Evolutionary conservation across 352 stramenopile species (phyloP), one percentile per base, ranked within the genome.

Genomic region (Pilasporangium apinafurcum): DNA sequence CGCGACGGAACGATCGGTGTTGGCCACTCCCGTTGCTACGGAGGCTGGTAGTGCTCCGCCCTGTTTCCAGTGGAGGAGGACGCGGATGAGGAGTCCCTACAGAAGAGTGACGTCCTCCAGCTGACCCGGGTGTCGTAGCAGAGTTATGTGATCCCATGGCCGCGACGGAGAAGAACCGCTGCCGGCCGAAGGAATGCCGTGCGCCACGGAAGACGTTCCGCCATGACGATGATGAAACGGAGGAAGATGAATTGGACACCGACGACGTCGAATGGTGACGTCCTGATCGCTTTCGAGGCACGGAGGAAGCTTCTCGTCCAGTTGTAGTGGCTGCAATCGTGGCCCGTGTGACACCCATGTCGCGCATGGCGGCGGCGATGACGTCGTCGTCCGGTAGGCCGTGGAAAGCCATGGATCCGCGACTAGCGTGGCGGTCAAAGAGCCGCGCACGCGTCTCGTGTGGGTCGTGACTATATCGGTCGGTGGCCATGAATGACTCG

Each of bases 401-500:
- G 24, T 92, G 82, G 52, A 92, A 90, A 12, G 82, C 82, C 48
- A 94, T 53, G 3, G 82, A 94, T 0, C 79, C 82, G n/a, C 76
- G 78, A 62, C 82, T 94, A 5, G 66, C 82, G 47, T 94, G 82
- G 21, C 82, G 79, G 5, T 91, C 76, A 35, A 94, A 94, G 22
- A 81, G 56, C n/a, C n/a, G n/a, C 5, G 66, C 51, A 14, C 65
- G 67, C 6, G 68, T 63, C n/a, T 64, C 74, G 41, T 69, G 70
- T 1, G 56, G 44, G 13, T 68, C 60, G 25, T 51, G 61, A 12
- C 53, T 56, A 49, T 81, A 86, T 5, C 79, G 64, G 43, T 93
- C 71, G 6, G 74, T 86, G 0, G 80, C 74, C 65, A 94, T 87
- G 62, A 88, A 94, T 24, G 79, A 88, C 56, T 92, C 78, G 21